These are phyloP conservation scores for Xylariaceae sp. DNA, from an alignment of 2,329 filamentous ascomycete species.

Conservation along the genomic window DNA sequence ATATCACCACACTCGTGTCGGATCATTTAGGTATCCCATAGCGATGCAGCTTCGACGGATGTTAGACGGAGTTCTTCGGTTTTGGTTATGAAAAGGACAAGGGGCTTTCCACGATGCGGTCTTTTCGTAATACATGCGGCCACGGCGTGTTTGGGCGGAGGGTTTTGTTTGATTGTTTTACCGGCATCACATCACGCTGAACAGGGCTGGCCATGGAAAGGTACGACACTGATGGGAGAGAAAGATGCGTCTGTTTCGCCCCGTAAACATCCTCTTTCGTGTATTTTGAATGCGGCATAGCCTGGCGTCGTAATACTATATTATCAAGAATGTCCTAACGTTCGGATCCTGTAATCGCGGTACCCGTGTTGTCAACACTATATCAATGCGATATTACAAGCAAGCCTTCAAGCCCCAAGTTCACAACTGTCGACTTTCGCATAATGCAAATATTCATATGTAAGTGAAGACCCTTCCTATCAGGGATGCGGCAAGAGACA, in stretches of 20 bases:
- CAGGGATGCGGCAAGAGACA: too few species aligned
- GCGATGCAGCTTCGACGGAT: constrained; percentile 10
- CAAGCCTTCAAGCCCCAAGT: too few species aligned
- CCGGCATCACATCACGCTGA: neutral
- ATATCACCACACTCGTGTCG: constrained; percentile 22
- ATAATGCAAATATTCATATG: too few species aligned
- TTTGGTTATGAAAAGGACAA: constrained; percentile 17
- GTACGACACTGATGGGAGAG: neutral
- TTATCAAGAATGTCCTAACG: neutral
- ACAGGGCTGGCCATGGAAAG: neutral
- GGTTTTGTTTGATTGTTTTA: neutral
- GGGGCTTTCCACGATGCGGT: constrained; percentile 9
- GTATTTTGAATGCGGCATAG: constrained; percentile 10
- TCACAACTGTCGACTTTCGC: too few species aligned
- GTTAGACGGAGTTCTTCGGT: constrained; percentile 7
- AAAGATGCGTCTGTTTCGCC: neutral
- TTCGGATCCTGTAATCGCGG: too few species aligned
- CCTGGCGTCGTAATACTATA: constrained; percentile 13
- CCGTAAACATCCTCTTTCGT: constrained; percentile 5
- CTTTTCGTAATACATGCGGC: constrained; percentile 1
- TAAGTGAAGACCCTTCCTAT: too few species aligned
- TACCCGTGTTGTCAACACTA: too few species aligned
- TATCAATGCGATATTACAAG: too few species aligned
- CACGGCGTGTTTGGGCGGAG: neutral
- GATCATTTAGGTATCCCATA: neutral